These are phyloP conservation scores for Apodospora peruviana DNA, from an alignment of 495 filamentous ascomycete species.

Conservation along the genomic window DNA sequence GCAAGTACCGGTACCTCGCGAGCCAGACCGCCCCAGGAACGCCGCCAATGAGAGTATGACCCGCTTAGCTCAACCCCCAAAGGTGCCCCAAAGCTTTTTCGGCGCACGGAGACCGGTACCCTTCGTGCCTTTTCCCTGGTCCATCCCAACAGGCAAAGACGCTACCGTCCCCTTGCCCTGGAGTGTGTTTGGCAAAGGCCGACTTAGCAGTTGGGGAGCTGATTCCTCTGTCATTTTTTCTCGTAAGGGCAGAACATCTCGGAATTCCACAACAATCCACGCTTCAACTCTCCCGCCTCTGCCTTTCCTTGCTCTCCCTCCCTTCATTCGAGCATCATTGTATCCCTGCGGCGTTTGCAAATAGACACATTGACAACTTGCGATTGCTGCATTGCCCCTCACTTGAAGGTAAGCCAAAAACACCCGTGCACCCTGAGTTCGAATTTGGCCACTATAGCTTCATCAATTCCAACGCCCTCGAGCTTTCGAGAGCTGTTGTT, in stretches of 20 bases:
- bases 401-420: constrained; percentile 8
- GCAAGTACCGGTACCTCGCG: constrained; percentile 27
- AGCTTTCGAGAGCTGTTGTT: no score
- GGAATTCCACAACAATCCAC: neutral
- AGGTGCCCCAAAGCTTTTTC: constrained; percentile 31
- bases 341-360: neutral
- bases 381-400: constrained; percentile 11
- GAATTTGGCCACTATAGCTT: no score
- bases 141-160: constrained; percentile 15
- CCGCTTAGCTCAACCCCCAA: constrained; percentile 25
- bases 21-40: constrained; percentile 21
- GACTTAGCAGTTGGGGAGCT: neutral
- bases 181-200: neutral
- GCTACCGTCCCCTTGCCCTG: neutral
- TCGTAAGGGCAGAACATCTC: neutral
- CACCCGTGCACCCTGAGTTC: neutral
- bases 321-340: neutral
- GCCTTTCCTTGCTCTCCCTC: neutral
- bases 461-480: no score
- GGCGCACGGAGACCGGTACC: constrained; percentile 14
- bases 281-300: neutral
- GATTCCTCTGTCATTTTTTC: neutral
- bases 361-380: neutral
- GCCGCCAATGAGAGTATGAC: constrained; percentile 5
- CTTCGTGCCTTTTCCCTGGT: neutral